These are phyloP conservation scores for Apiospora sp. DNA, from an alignment of 2,329 filamentous ascomycete species.

Conservation along the genomic window DNA sequence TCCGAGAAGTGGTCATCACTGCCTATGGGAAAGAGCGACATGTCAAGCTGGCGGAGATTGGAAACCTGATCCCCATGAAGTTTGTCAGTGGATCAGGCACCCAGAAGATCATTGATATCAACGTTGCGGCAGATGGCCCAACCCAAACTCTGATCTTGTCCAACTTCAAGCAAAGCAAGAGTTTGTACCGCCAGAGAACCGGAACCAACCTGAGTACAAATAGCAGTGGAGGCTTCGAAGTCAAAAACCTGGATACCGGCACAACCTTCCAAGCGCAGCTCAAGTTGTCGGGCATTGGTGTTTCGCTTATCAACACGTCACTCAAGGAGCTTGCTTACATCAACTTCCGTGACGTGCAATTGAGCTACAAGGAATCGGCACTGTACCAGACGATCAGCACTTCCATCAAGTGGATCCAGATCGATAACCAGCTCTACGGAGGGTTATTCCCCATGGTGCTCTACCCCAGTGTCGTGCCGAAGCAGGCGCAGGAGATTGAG, in stretches of 20 bases:
- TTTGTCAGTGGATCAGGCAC: conserved; percentile 72
- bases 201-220: conserved; percentile 61
- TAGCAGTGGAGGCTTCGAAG: conserved; percentile 80
- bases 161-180: conserved; percentile 92
- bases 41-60: conserved; percentile 95
- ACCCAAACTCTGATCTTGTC: conserved; percentile 94
- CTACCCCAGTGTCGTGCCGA: conserved; percentile 96
- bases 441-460: conserved; percentile 97
- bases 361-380: conserved; percentile 92
- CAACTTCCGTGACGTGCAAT: conserved; percentile 87
- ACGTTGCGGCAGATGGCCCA: conserved; percentile 92
- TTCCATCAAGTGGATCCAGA: conserved; percentile 97
- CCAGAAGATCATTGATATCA: conserved; percentile 93
- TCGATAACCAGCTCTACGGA: conserved; percentile 98
- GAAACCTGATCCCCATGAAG: conserved; percentile 94
- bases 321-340: conserved; percentile 92
- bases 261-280: conserved; percentile 90
- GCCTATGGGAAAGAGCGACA: conserved; percentile 84
- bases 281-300: conserved; percentile 86
- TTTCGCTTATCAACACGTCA: conserved; percentile 93
- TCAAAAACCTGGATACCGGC: conserved; percentile 89
- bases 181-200: conserved; percentile 76
- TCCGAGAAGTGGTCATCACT: conserved; percentile 88
- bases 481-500: conserved; percentile 95
- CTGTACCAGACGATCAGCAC: conserved; percentile 91